Percentiles rank a stretch among this genome's conserved stretches.
Conservation (phyloP, 208 protist genomes). For the Polymyxa betae region DNA sequence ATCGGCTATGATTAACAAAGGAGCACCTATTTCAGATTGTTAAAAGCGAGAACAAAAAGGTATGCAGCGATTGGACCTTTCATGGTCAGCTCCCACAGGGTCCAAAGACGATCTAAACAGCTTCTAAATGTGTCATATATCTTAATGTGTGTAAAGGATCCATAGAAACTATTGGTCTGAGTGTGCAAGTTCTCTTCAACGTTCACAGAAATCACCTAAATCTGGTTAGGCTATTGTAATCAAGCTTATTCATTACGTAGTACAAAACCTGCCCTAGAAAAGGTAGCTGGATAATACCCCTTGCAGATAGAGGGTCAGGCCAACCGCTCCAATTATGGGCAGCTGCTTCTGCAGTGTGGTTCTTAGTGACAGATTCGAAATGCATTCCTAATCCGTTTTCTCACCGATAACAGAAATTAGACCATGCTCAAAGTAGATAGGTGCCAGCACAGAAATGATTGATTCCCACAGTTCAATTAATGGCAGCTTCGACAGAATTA, state of each 20-base stretch:
- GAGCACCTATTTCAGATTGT: not conserved
- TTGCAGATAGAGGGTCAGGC: not conserved
- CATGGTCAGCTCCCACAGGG: not conserved
- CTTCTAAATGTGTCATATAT: not conserved
- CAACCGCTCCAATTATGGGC: not conserved
- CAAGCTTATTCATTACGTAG: not conserved
- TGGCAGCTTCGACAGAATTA: not conserved
- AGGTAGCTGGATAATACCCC: not conserved
- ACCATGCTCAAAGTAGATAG: slow-evolving; percentile 45
- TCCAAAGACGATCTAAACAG: not conserved
- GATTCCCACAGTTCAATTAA: not conserved
- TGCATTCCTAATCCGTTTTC: not conserved
- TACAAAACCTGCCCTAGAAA: not conserved
- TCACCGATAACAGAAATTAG: not conserved
- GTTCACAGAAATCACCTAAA: not conserved
- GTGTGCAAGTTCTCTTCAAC: not conserved
- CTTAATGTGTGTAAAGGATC: not conserved
- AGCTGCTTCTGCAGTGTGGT: not conserved
- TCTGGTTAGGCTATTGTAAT: not conserved
- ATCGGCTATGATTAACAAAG: not conserved
- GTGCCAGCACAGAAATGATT: not conserved
- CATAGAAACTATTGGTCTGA: not conserved
- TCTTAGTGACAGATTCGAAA: not conserved
- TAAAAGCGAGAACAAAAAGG: not conserved
- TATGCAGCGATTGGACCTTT: not conserved